These are phyloP conservation scores for Thalassiosira ordinaria DNA, from an alignment of 352 stramenopile genomes.

Conservation along the genomic window DNA sequence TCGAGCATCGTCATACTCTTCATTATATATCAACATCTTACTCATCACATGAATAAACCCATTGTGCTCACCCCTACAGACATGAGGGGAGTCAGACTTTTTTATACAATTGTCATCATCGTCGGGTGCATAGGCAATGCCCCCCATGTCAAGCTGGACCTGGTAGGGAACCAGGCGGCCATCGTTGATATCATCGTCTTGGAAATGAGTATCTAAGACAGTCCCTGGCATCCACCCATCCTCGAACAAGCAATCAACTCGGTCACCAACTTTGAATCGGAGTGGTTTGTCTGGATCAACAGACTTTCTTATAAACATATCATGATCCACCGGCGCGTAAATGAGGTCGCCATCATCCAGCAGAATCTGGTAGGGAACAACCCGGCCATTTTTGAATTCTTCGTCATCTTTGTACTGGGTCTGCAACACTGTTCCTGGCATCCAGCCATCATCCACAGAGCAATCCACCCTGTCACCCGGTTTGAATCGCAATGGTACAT, in stretches of 20 bases:
- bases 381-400: background rate
- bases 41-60: background rate
- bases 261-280: background rate
- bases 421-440: background rate
- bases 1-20: background rate
- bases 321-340: slow-evolving; percentile 19
- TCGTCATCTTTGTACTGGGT: background rate
- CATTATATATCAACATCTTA: background rate
- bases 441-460: background rate
- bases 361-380: background rate
- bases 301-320: slow-evolving; percentile 15
- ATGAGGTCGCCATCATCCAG: slow-evolving; percentile 12
- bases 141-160: background rate
- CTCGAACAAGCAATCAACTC: background rate
- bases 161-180: background rate
- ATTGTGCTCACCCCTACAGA: background rate
- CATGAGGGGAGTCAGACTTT: background rate
- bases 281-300: background rate
- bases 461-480: background rate
- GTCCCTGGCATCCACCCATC: background rate
- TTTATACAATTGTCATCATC: background rate
- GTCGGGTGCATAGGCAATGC: background rate
- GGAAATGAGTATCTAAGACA: background rate
- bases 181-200: background rate
- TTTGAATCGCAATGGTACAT: slow-evolving; percentile 27